Evolutionary conservation across 2,329 filamentous ascomycete genomes (phyloP).

Genomic region (Cordyceps tenuipes): DNA sequence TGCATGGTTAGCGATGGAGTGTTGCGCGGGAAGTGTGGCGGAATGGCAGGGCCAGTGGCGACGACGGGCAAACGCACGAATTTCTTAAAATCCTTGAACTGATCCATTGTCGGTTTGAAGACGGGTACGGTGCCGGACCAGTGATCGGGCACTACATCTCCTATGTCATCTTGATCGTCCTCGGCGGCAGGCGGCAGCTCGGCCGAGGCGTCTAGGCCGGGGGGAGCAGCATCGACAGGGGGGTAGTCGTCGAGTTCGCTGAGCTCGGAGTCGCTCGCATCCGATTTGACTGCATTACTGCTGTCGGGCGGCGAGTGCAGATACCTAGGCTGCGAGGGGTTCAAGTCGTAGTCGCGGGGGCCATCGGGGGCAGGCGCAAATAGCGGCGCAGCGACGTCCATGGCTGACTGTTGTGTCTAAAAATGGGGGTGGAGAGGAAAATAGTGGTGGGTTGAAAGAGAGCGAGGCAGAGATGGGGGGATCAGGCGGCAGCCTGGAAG

Average conservation of each 20-base stretch:
- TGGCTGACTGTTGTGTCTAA: background rate
- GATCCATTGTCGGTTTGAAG: constrained; percentile 90
- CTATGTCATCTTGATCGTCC: constrained; percentile 53
- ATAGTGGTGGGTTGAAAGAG: constrained; percentile 4
- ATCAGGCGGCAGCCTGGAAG: constrained; percentile 30
- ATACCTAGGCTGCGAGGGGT: constrained; percentile 32
- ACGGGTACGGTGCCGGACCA: constrained; percentile 89
- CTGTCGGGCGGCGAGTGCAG: constrained; percentile 57
- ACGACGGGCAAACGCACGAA: constrained; percentile 54
- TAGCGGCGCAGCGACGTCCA: constrained; percentile 4
- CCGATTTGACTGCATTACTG: constrained; percentile 51
- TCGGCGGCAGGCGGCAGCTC: constrained; percentile 19
- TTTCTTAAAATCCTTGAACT: constrained; percentile 87
- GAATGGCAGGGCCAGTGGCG: background rate
- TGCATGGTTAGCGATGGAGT: constrained; percentile 8
- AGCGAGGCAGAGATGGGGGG: constrained; percentile 4
- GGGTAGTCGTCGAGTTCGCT: constrained; percentile 55
- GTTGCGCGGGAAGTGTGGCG: background rate
- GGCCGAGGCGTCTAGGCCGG: constrained; percentile 12
- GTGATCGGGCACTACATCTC: constrained; percentile 75
- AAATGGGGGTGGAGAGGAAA: constrained; percentile 1
- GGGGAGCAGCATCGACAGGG: constrained; percentile 23
- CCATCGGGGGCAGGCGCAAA: constrained; percentile 19
- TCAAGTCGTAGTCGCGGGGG: constrained; percentile 24
- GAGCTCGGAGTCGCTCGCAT: constrained; percentile 56